Evolutionary conservation across 225 moss, liverwort and hornwort genomes (phyloP).

Genomic region (Bryum argenteum): DNA sequence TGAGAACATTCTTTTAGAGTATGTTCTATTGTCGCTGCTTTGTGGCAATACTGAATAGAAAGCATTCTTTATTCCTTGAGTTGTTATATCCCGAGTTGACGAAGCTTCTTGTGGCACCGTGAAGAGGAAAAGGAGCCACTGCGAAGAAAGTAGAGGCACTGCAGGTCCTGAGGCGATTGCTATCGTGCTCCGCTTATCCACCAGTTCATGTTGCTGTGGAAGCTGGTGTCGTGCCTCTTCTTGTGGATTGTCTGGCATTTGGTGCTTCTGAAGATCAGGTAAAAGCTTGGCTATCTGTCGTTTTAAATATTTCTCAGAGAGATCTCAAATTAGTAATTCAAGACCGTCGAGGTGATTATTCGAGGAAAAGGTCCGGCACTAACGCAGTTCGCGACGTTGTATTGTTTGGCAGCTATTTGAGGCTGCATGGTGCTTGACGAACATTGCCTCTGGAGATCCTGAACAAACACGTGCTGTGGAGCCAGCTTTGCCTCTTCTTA

Average conservation of each 20-base stretch:
- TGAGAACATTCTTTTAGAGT: neutral
- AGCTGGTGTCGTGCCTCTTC: conserved; percentile 82
- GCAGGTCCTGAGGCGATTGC: conserved; percentile 70
- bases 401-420: conserved; percentile 74
- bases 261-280: conserved; percentile 96
- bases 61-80: neutral
- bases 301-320: neutral
- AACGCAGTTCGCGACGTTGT: conserved; percentile 12
- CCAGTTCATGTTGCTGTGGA: conserved; percentile 85
- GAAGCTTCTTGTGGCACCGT: conserved; percentile 29
- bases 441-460: conserved; percentile 95
- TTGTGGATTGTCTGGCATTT: conserved; percentile 81
- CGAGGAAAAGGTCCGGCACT: neutral
- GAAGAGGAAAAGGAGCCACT: conserved; percentile 68
- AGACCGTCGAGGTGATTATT: conserved; percentile 17
- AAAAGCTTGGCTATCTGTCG: conserved; percentile 6
- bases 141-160: conserved; percentile 78
- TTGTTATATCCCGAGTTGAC: conserved; percentile 17
- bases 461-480: conserved; percentile 84
- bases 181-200: conserved; percentile 77
- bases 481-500: conserved; percentile 83
- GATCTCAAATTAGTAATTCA: neutral
- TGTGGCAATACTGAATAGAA: neutral
- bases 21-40: neutral
- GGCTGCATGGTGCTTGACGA: conserved; percentile 98